Base-by-base conservation (phyloP, 2,329 filamentous ascomycete genomes). In the Plenodomus tracheiphilus region DNA sequence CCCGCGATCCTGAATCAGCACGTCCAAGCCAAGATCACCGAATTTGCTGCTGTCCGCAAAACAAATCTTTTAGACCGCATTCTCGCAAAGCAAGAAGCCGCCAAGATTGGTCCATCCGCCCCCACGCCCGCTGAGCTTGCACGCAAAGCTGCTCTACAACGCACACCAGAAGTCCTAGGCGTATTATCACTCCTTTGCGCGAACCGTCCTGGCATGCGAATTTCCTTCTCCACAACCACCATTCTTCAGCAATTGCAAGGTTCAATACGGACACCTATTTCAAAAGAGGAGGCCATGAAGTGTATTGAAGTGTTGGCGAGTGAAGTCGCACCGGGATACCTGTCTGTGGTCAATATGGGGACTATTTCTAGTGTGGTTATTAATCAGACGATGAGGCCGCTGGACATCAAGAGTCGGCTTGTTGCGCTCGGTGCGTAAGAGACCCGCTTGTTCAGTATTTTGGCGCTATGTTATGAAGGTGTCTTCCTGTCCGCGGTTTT, bases 41-140 rank as follows among this genome's bases (percentile, higher is more conserved):
- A 69, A 19, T 72, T 71, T 41, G 61, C 70, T 20, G 64, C 70
- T 17, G 65, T 74, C 13, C 75, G 77, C 49, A 73, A 74, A 51
- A 70, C 72, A 20, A 74, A 72, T 37, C 75, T 81, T 17, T 74
- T 80, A 35, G 77, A 79, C 43, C 77, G 78, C 46, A 77, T 81
- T 41, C 74, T 78, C 13, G 77, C 77, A 17, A 81, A 80, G 60
- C 76, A 80, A 60, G 69, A 70, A 20, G 58, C 69, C 19, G 68
- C 70, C 4, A 69, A 73, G 21, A 58, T 62, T 17, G 65, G 70
- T 1, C 71, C 75, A 1, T 56, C 65, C 1, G 69, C 74, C 1
- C 75, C 75, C 1, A 72, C 74, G 0, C 67, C 71, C 21, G 71
- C 72, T 11, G 71, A 79, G 41, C 66, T 76, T 4, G 72, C 75